Conservation (phyloP, 768 basidiomycete species). For the Solioccasus polychromus region DNA sequence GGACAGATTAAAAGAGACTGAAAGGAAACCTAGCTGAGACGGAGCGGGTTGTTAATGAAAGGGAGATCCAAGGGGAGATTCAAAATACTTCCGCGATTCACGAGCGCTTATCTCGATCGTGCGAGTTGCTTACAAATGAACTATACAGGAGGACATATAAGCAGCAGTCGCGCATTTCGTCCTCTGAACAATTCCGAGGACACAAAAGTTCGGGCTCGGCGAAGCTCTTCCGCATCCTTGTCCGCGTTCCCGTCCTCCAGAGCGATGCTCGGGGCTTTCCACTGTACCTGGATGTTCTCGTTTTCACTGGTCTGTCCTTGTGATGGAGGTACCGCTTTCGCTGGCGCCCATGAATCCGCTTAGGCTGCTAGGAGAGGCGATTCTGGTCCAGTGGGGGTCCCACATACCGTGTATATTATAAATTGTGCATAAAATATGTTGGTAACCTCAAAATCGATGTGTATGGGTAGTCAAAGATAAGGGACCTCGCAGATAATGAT, state of each 20-base stretch:
- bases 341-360: slow-evolving; percentile 66
- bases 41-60: slow-evolving; percentile 8
- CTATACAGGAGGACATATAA: slow-evolving; percentile 27
- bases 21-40: too few species aligned
- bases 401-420: too few species aligned
- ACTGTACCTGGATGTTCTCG: slow-evolving; percentile 35
- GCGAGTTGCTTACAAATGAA: slow-evolving; percentile 44
- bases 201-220: slow-evolving; percentile 92
- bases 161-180: not conserved
- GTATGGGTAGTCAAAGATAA: too few species aligned
- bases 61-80: slow-evolving; percentile 3
- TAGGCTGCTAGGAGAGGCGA: slow-evolving; percentile 36
- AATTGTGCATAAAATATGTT: too few species aligned
- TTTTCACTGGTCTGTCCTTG: slow-evolving; percentile 42
- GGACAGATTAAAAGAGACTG: not conserved
- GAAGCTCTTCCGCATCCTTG: slow-evolving; percentile 80
- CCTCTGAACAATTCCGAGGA: slow-evolving; percentile 74
- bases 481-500: too few species aligned
- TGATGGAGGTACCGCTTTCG: slow-evolving; percentile 66
- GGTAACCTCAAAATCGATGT: too few species aligned
- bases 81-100: not conserved
- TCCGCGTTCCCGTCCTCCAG: slow-evolving; percentile 95
- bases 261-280: slow-evolving; percentile 42
- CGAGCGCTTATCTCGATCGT: slow-evolving; percentile 18
- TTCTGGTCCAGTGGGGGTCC: slow-evolving; percentile 30